phyloP scores from a whole-genome alignment of 345 rosid genomes.

The Corchorus capsularis region DNA sequence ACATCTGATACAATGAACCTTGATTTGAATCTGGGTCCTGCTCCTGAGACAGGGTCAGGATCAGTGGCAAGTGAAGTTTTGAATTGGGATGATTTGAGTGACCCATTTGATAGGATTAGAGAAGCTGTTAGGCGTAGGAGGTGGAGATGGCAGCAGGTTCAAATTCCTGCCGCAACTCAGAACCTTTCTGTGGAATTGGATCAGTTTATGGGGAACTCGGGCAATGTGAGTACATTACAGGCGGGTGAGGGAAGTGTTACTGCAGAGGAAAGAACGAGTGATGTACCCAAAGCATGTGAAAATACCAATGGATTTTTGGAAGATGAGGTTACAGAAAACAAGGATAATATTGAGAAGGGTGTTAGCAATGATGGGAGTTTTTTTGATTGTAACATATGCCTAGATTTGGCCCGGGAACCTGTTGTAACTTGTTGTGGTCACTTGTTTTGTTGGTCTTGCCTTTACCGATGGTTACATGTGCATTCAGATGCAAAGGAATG shows the following conservation, averaged over 20 bases:
- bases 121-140: slow-evolving; percentile 67
- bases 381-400: slow-evolving; percentile 82
- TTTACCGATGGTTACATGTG: slow-evolving; percentile 71
- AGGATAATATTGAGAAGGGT: slow-evolving; percentile 57
- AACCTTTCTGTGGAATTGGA: slow-evolving; percentile 58
- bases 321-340: slow-evolving; percentile 51
- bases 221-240: slow-evolving; percentile 51
- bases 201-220: slow-evolving; percentile 54
- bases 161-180: slow-evolving; percentile 45
- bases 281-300: slow-evolving; percentile 65
- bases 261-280: slow-evolving; percentile 69
- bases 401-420: slow-evolving; percentile 81
- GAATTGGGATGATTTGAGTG: slow-evolving; percentile 64
- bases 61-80: slow-evolving; percentile 42
- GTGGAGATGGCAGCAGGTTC: slow-evolving; percentile 59
- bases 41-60: slow-evolving; percentile 61
- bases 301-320: slow-evolving; percentile 61
- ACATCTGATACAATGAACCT: slow-evolving; percentile 87
- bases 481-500: slow-evolving; percentile 88
- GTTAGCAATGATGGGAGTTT: slow-evolving; percentile 66
- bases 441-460: slow-evolving; percentile 94
- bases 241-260: slow-evolving; percentile 88
- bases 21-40: slow-evolving; percentile 93
- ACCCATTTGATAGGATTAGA: slow-evolving; percentile 50
- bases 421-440: slow-evolving; percentile 96